Conservation (phyloP, 768 basidiomycete genomes). For the Suillus lakei region DNA sequence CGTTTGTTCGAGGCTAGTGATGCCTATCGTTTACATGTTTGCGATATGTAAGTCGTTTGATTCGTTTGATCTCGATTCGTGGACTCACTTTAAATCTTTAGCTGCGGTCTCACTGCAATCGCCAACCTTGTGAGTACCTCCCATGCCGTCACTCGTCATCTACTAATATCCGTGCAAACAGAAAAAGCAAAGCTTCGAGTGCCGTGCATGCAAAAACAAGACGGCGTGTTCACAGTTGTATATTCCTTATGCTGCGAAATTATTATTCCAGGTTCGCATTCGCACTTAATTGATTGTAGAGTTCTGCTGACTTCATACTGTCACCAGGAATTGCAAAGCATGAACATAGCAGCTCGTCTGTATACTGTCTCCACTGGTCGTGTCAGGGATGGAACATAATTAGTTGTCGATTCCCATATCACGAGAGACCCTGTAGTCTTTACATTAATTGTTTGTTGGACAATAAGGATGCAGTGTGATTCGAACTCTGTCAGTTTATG, state of each 20-base stretch:
- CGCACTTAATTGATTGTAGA: slow-evolving; percentile 3
- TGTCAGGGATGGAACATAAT: slow-evolving; percentile 58
- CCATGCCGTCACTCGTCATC: slow-evolving; percentile 2
- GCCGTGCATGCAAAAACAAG: slow-evolving; percentile 97
- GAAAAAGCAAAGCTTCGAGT: slow-evolving; percentile 99
- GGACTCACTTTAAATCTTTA: slow-evolving; percentile 34
- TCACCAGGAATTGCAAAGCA: slow-evolving; percentile 85
- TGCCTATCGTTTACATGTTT: slow-evolving; percentile 93
- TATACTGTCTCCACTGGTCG: slow-evolving; percentile 89
- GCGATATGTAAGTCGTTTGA: slow-evolving; percentile 79
- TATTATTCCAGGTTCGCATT: slow-evolving; percentile 84
- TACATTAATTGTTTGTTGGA: not conserved
- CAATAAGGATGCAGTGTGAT: not conserved
- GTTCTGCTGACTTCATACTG: slow-evolving; percentile 2
- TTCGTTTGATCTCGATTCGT: not conserved
- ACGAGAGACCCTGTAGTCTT: slow-evolving; percentile 39
- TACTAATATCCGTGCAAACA: slow-evolving; percentile 28
- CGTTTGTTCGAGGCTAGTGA: slow-evolving; percentile 93
- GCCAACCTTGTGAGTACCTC: slow-evolving; percentile 82
- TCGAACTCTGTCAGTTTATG: not conserved
- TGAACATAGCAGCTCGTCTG: slow-evolving; percentile 90
- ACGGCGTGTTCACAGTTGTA: slow-evolving; percentile 90
- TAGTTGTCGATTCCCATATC: not conserved
- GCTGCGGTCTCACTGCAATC: slow-evolving; percentile 95
- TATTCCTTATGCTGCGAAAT: slow-evolving; percentile 96